Conservation (phyloP, 2,329 filamentous ascomycete species). For the Aspergillus fumigatus region DNA sequence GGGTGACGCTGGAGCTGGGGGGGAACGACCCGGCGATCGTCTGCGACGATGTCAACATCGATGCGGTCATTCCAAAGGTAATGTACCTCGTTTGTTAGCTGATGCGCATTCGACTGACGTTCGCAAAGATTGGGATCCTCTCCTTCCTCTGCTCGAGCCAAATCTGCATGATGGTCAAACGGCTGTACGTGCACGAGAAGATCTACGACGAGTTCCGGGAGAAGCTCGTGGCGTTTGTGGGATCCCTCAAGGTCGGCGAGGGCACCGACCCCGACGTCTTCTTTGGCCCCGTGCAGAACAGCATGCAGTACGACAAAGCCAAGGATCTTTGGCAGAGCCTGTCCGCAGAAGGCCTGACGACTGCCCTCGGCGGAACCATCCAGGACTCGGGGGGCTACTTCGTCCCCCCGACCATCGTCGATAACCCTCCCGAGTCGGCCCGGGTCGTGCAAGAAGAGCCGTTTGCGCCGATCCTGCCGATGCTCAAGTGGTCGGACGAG, state of each 20-base stretch:
- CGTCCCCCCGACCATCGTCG: constrained; percentile 56
- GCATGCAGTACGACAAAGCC: constrained; percentile 60
- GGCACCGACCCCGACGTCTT: constrained; percentile 42
- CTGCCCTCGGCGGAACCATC: constrained; percentile 48
- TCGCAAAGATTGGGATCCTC: constrained; percentile 40
- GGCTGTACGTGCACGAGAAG: constrained; percentile 57
- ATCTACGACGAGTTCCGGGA: constrained; percentile 55
- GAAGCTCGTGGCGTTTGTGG: constrained; percentile 44
- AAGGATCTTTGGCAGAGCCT: constrained; percentile 53
- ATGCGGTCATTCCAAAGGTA: constrained; percentile 38
- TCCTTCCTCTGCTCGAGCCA: constrained; percentile 53
- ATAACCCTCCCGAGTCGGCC: constrained; percentile 53
- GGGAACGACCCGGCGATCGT: constrained; percentile 55
- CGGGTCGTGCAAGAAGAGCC: constrained; percentile 57
- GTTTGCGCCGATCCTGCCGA: constrained; percentile 61
- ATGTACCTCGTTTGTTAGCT: background rate
- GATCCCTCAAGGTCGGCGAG: constrained; percentile 37
- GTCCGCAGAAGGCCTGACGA: constrained; percentile 49
- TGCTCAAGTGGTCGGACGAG: constrained; percentile 59
- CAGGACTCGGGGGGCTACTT: constrained; percentile 50
- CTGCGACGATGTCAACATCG: constrained; percentile 50
- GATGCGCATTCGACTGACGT: background rate
- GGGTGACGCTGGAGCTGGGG: constrained; percentile 51
- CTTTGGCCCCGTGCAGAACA: constrained; percentile 60
- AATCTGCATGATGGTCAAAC: constrained; percentile 55